phyloP scores from a whole-genome alignment of 2,329 filamentous ascomycete genomes.

The Ampelomyces quisqualis region DNA sequence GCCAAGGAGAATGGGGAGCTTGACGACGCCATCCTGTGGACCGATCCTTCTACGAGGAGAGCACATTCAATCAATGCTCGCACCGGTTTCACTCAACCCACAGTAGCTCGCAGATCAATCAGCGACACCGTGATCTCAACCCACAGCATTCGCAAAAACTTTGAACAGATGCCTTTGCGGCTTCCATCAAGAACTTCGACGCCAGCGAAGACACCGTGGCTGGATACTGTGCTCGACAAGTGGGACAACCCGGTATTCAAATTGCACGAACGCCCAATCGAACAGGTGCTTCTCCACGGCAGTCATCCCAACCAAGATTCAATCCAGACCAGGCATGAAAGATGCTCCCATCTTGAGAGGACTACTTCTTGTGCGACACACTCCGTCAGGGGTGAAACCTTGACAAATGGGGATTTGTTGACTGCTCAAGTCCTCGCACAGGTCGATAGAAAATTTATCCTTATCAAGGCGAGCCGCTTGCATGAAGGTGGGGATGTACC shows the following conservation, averaged over 20 bases:
- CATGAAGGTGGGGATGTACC: slow-evolving; percentile 1
- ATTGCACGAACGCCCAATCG: slow-evolving; percentile 49
- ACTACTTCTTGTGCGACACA: slow-evolving; percentile 33
- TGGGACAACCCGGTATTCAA: slow-evolving; percentile 80
- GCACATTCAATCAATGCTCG: slow-evolving; percentile 55
- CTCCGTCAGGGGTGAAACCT: slow-evolving; percentile 21
- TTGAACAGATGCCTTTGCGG: slow-evolving; percentile 35
- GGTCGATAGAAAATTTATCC: slow-evolving; percentile 86
- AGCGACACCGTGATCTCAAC: slow-evolving; percentile 6
- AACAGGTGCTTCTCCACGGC: slow-evolving; percentile 35
- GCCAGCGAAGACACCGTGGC: slow-evolving; percentile 50
- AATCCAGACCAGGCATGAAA: no score
- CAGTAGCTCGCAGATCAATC: slow-evolving; percentile 13
- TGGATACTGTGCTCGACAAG: slow-evolving; percentile 59
- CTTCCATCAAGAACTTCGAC: slow-evolving; percentile 23
- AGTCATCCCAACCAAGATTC: no score
- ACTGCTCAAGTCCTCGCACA: slow-evolving; percentile 71
- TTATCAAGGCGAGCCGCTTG: slow-evolving; percentile 55
- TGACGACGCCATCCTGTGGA: slow-evolving; percentile 56
- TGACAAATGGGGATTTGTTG: slow-evolving; percentile 59
- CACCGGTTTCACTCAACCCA: slow-evolving; percentile 51
- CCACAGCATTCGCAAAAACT: slow-evolving; percentile 16
- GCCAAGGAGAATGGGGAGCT: slow-evolving; percentile 5
- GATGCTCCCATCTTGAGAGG: slow-evolving; percentile 14
- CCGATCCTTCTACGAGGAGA: slow-evolving; percentile 60